Evolutionary conservation across 768 basidiomycete species (phyloP).

Genomic region (Epithele typhae): DNA sequence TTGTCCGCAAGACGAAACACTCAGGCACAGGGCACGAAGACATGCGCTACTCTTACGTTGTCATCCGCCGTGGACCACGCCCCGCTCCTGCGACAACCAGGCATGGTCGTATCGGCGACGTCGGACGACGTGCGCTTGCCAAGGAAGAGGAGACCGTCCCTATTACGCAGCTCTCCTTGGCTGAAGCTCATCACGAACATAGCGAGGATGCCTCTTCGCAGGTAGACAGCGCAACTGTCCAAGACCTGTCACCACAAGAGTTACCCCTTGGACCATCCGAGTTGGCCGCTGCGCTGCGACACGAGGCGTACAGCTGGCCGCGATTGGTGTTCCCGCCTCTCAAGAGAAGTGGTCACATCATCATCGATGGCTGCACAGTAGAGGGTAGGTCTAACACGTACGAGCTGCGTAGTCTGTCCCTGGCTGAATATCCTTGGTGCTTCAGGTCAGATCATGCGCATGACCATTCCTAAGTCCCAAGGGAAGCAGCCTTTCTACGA

Average conservation of each 20-base stretch:
- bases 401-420: background rate
- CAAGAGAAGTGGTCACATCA: slow-evolving; percentile 88
- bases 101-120: slow-evolving; percentile 49
- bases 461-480: slow-evolving; percentile 90
- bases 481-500: slow-evolving; percentile 96
- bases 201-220: background rate
- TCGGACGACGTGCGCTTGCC: slow-evolving; percentile 43
- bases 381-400: slow-evolving; percentile 51
- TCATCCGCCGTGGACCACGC: slow-evolving; percentile 74
- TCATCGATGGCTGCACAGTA: slow-evolving; percentile 82
- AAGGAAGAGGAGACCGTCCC: slow-evolving; percentile 23
- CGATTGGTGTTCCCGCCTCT: slow-evolving; percentile 89
- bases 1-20: slow-evolving; percentile 86
- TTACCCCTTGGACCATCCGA: slow-evolving; percentile 24
- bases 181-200: slow-evolving; percentile 8
- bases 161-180: slow-evolving; percentile 19
- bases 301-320: slow-evolving; percentile 85
- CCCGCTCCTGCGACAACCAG: slow-evolving; percentile 38
- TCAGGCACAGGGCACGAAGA: slow-evolving; percentile 83
- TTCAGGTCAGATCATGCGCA: slow-evolving; percentile 83
- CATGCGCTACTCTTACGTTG: slow-evolving; percentile 84
- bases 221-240: background rate
- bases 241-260: background rate
- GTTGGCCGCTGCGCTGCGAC: slow-evolving; percentile 52
- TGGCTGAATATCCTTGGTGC: too few species aligned